A percentile compares a stretch with the other conserved stretches of the same genome.
Evolutionary conservation across 768 basidiomycete species (phyloP).

Genomic region (Panaeolus cyanescens): DNA sequence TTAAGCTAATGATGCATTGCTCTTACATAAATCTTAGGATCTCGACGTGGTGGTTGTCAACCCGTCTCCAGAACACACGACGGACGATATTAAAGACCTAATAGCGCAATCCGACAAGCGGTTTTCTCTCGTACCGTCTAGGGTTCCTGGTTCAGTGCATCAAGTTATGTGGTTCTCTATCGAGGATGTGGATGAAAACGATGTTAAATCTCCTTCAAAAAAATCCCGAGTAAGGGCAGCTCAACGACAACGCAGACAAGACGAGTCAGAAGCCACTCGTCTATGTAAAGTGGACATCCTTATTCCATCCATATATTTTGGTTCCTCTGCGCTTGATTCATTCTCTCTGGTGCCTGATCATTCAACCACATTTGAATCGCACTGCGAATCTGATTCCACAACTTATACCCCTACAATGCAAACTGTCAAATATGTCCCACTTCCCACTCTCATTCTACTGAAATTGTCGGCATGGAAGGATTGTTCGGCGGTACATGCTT

Average conservation of each 20-base stretch:
- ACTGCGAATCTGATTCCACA: not conserved
- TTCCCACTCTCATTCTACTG: not conserved
- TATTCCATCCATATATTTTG: not conserved
- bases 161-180: not conserved
- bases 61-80: not conserved
- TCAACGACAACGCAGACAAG: not conserved
- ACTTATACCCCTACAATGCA: not conserved
- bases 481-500: not conserved
- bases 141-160: not conserved
- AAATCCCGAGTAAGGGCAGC: not conserved
- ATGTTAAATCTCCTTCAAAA: not conserved
- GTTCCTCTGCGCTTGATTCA: not conserved
- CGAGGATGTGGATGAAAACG: not conserved
- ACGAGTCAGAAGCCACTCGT: not conserved
- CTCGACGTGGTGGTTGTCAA: slow-evolving; percentile 11
- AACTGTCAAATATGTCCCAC: not conserved
- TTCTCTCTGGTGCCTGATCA: not conserved
- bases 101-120: not conserved
- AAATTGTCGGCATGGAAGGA: not conserved
- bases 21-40: slow-evolving; percentile 5
- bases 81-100: slow-evolving; percentile 5
- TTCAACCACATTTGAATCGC: not conserved
- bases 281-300: not conserved
- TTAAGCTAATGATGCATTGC: not conserved
- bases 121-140: slow-evolving; percentile 6